Percentiles rank a stretch among this genome's conserved stretches.
phyloP scores from a whole-genome alignment of 139 green algal species.

The Coelastrella sp. region DNA sequence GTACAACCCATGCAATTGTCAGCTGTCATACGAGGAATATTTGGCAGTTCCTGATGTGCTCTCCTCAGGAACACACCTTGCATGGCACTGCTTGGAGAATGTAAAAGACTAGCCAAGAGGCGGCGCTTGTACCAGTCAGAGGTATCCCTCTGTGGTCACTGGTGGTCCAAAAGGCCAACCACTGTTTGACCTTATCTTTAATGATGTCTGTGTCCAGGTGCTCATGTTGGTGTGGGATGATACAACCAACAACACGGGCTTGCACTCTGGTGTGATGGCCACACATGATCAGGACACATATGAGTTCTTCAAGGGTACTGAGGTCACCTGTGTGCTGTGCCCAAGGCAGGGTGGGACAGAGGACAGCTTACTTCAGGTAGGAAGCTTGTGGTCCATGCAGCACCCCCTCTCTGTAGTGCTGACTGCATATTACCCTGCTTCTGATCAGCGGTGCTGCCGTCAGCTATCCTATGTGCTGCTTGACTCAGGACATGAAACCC shows the following conservation, averaged over 20 bases:
- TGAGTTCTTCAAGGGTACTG: conserved; percentile 61
- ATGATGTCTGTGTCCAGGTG: conserved; percentile 39
- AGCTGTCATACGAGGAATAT: neutral
- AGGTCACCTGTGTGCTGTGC: conserved; percentile 62
- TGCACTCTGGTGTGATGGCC: conserved; percentile 61
- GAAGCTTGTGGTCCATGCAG: neutral
- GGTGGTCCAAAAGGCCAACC: neutral
- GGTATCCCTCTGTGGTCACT: neutral
- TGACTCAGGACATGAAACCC: too few species aligned
- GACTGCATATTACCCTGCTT: neutral
- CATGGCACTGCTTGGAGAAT: neutral
- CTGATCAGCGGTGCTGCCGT: too few species aligned
- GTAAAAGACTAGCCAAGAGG: neutral
- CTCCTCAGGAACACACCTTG: neutral
- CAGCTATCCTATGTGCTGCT: too few species aligned
- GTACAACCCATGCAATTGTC: neutral
- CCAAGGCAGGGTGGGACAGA: conserved; percentile 48
- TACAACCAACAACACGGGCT: conserved; percentile 51
- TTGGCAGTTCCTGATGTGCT: neutral
- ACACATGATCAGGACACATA: conserved; percentile 72
- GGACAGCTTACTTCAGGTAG: conserved; percentile 51
- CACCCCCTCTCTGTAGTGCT: neutral
- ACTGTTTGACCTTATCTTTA: neutral
- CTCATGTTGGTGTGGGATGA: conserved; percentile 77
- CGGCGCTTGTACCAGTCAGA: neutral